Evolutionary conservation across 768 basidiomycete genomes (phyloP).

Genomic region (Rhizopogon sp.): DNA sequence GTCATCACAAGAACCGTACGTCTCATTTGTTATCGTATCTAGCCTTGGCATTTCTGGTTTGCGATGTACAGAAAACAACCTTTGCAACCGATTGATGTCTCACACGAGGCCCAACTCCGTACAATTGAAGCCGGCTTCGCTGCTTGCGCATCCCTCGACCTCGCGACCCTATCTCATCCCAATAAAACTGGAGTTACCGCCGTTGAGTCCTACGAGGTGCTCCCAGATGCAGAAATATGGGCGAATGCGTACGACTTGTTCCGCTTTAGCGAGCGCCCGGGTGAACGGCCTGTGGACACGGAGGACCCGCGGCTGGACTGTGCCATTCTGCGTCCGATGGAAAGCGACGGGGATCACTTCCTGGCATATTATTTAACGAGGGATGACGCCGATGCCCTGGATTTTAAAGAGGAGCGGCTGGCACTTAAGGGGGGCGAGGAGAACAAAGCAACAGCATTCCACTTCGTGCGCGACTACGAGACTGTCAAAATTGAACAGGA

Average conservation of each 20-base stretch:
- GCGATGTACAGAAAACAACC: constrained; percentile 39
- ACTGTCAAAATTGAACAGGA: constrained; percentile 85
- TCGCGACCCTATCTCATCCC: constrained; percentile 64
- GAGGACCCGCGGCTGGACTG: constrained; percentile 82
- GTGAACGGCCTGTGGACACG: constrained; percentile 64
- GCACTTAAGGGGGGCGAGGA: constrained; percentile 47
- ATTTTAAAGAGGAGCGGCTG: constrained; percentile 57
- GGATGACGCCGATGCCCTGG: constrained; percentile 64
- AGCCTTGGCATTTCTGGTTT: background rate
- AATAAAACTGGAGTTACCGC: constrained; percentile 73
- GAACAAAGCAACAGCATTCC: constrained; percentile 64
- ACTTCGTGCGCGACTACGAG: constrained; percentile 81
- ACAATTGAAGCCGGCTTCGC: constrained; percentile 77
- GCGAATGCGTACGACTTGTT: constrained; percentile 87
- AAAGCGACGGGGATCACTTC: constrained; percentile 85
- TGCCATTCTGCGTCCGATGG: constrained; percentile 83
- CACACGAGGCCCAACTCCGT: constrained; percentile 65
- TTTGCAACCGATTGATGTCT: constrained; percentile 59
- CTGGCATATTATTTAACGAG: constrained; percentile 78
- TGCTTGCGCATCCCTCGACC: constrained; percentile 50
- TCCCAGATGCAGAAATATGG: constrained; percentile 86
- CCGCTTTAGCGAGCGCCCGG: constrained; percentile 80
- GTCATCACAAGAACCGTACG: constrained; percentile 52
- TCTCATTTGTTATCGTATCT: constrained; percentile 4
- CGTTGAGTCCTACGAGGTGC: constrained; percentile 74